phyloP scores from a whole-genome alignment of 176 grass and related monocot genomes.

The Dactylis glomerata region DNA sequence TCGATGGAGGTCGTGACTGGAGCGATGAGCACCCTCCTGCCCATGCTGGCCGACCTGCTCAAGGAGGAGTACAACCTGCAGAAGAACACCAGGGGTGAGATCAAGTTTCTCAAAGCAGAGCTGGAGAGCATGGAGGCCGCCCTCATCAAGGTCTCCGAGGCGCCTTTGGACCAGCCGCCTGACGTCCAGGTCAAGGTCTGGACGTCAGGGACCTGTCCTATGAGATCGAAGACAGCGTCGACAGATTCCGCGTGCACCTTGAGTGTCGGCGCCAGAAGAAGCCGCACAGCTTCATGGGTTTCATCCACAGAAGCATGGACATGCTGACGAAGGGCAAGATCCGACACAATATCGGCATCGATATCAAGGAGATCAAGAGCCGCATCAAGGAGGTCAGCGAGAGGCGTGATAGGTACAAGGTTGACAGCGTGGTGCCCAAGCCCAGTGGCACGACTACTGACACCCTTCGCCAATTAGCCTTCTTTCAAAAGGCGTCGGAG shows the following conservation, averaged over 20 bases:
- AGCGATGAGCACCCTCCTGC: background rate
- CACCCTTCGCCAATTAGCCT: background rate
- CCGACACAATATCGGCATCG: background rate
- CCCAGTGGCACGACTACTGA: background rate
- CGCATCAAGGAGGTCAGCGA: background rate
- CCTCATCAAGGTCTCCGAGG: background rate
- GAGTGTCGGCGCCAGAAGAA: too few relatives aligned
- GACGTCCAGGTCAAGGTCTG: background rate
- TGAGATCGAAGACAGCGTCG: too few relatives aligned
- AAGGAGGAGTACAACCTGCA: constrained; percentile 1
- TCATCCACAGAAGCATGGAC: too few relatives aligned
- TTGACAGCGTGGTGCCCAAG: background rate
- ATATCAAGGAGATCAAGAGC: too few relatives aligned
- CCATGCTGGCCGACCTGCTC: background rate
- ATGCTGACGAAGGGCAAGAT: background rate
- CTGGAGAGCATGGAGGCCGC: background rate
- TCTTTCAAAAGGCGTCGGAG: background rate
- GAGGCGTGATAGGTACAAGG: background rate
- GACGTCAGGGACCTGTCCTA: too few relatives aligned
- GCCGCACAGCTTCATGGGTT: too few relatives aligned
- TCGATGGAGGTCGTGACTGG: background rate
- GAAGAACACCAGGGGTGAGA: background rate
- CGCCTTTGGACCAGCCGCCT: background rate
- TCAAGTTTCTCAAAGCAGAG: constrained; percentile 1
- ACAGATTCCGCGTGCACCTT: too few relatives aligned